Evolutionary conservation across 1,284 basidiomycete genomes (phyloP).

Genomic region (Sporisorium exsertum): DNA sequence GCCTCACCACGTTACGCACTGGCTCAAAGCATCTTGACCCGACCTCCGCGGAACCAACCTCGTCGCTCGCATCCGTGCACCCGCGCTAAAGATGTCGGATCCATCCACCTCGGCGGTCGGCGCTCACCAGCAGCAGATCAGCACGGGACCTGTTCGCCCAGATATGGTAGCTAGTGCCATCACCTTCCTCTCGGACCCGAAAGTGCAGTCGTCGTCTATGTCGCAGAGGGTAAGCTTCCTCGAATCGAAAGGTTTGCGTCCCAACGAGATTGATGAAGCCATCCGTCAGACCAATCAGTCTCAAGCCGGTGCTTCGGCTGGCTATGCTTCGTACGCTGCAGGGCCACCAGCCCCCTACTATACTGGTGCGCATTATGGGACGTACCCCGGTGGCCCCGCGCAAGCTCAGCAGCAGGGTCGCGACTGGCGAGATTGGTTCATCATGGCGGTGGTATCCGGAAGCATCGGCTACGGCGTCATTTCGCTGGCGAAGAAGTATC

Average conservation of each 20-base stretch:
- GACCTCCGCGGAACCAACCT: background rate
- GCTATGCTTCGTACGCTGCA: constrained; percentile 36
- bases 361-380: constrained; percentile 30
- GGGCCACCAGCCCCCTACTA: constrained; percentile 46
- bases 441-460: constrained; percentile 92
- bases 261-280: constrained; percentile 87
- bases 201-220: constrained; percentile 79
- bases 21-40: background rate
- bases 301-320: constrained; percentile 21
- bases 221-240: constrained; percentile 91
- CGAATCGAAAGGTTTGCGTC: constrained; percentile 89
- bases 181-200: constrained; percentile 66
- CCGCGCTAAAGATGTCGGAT: constrained; percentile 36
- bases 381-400: constrained; percentile 13
- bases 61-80: background rate
- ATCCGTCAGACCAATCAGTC: constrained; percentile 72
- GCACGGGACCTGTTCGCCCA: constrained; percentile 41
- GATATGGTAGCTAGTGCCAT: constrained; percentile 66
- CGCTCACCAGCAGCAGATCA: constrained; percentile 31
- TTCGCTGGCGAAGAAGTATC: constrained; percentile 89
- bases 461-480: constrained; percentile 88
- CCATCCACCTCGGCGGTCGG: constrained; percentile 46
- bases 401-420: constrained; percentile 51
- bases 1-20: background rate
- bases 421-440: constrained; percentile 71